Evolutionary conservation across 495 filamentous ascomycete genomes (phyloP).

Genomic region (Aspergillus hancockii): DNA sequence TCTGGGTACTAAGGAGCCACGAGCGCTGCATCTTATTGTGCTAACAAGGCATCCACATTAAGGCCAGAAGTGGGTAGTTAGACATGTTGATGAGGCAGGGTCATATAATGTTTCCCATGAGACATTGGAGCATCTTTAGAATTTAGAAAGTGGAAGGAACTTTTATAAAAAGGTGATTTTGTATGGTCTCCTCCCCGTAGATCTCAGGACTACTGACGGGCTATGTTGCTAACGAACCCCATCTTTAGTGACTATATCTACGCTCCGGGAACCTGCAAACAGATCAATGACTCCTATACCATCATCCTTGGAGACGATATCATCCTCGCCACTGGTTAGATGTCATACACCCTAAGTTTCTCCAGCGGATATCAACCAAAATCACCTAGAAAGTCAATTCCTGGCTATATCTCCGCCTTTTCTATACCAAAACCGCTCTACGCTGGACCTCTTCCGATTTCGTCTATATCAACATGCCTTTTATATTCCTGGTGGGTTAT

Average conservation of each 20-base stretch:
- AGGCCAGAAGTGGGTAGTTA: conserved; percentile 48
- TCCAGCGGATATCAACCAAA: conserved; percentile 34
- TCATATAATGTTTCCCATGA: conserved; percentile 23
- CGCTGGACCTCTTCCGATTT: conserved; percentile 40
- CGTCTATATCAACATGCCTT: conserved; percentile 38
- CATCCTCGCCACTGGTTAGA: conserved; percentile 48
- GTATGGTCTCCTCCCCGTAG: conserved; percentile 2
- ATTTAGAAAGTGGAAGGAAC: conserved; percentile 23
- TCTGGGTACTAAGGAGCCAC: conserved; percentile 45
- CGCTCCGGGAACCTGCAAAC: conserved; percentile 37
- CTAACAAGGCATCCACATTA: conserved; percentile 50
- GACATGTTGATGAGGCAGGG: conserved; percentile 31
- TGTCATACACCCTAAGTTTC: too few species aligned
- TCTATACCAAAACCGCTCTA: conserved; percentile 47
- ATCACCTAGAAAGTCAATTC: conserved; percentile 13
- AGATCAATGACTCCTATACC: conserved; percentile 42
- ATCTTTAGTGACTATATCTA: conserved; percentile 43
- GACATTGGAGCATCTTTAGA: conserved; percentile 19
- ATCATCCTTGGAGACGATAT: conserved; percentile 51
- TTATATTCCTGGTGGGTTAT: conserved; percentile 32
- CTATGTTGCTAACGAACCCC: not conserved
- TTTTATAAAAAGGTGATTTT: conserved; percentile 35
- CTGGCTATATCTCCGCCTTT: conserved; percentile 52
- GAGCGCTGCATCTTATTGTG: conserved; percentile 45
- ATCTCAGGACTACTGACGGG: not conserved